These are phyloP conservation scores for Andalucia godoyi DNA, from an alignment of 78 protist species.

Conservation along the genomic window DNA sequence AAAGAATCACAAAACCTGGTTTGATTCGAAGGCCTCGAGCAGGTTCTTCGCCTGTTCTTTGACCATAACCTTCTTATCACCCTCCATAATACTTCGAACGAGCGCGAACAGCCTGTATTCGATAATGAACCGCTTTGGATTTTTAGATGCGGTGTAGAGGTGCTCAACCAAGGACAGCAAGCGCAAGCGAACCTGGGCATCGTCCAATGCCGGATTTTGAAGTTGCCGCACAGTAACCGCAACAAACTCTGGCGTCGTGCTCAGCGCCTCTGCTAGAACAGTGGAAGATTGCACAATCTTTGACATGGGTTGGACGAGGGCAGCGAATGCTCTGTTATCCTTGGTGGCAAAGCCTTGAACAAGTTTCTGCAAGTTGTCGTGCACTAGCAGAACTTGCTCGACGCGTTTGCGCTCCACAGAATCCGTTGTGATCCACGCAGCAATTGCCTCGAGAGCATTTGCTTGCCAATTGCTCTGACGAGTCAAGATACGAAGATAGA, in stretches of 20 bases:
- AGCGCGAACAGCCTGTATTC: not conserved
- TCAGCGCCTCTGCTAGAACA: not conserved
- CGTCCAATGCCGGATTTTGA: not conserved
- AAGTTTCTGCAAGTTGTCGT: not conserved
- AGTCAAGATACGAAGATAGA: constrained; percentile 41
- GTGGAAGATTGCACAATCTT: not conserved
- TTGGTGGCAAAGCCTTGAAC: not conserved
- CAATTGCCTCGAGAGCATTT: constrained; percentile 61
- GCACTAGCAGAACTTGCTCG: not conserved
- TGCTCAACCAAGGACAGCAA: not conserved
- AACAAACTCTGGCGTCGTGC: not conserved
- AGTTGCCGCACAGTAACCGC: not conserved
- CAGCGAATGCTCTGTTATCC: too few relatives aligned
- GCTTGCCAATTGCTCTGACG: constrained; percentile 44
- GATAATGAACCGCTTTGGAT: not conserved
- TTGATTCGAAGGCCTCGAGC: not conserved
- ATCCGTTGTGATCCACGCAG: constrained; percentile 43
- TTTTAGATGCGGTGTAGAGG: not conserved
- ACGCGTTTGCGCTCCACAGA: not conserved
- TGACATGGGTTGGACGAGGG: too few relatives aligned
- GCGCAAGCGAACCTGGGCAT: not conserved
- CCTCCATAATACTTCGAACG: not conserved
- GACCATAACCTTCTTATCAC: not conserved
- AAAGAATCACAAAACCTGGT: not conserved
- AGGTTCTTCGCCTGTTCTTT: not conserved